A percentile compares a stretch with the other conserved stretches of the same genome.
phyloP scores from a whole-genome alignment of 208 protist genomes.

The Porcisia deanei region DNA sequence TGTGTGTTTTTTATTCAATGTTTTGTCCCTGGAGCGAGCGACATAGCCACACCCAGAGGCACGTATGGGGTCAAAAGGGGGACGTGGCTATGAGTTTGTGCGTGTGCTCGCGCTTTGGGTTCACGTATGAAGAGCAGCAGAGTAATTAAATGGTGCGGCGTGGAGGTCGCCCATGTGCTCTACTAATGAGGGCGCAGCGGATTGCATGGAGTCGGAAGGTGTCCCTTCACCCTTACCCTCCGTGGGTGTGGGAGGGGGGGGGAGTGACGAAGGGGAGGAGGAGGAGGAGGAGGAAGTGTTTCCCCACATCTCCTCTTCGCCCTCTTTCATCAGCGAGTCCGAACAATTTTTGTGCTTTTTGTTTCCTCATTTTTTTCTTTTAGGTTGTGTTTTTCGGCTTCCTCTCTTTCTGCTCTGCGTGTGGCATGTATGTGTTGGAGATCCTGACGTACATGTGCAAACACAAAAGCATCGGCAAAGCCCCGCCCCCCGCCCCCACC shows the following conservation, averaged over 20 bases:
- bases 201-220: neutral
- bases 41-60: neutral
- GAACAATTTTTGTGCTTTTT: neutral
- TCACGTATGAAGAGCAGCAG: neutral
- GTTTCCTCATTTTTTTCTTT: neutral
- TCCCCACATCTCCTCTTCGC: too few relatives aligned
- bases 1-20: neutral
- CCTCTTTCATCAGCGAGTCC: neutral
- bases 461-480: neutral
- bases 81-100: neutral
- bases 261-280: too few relatives aligned
- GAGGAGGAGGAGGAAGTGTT: too few relatives aligned
- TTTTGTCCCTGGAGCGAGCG: neutral
- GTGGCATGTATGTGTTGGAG: neutral
- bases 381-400: neutral
- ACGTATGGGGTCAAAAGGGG: neutral
- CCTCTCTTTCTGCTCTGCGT: neutral
- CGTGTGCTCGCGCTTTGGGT: neutral
- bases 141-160: neutral
- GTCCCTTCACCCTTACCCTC: neutral
- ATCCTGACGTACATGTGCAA: neutral
- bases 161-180: neutral
- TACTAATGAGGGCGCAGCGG: neutral
- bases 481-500: neutral
- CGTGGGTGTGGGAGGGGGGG: neutral